Evolutionary conservation across 1,284 basidiomycete species (phyloP), one percentile per base, ranked within the genome.

Genomic region (Erythrobasidium hasegawianum): DNA sequence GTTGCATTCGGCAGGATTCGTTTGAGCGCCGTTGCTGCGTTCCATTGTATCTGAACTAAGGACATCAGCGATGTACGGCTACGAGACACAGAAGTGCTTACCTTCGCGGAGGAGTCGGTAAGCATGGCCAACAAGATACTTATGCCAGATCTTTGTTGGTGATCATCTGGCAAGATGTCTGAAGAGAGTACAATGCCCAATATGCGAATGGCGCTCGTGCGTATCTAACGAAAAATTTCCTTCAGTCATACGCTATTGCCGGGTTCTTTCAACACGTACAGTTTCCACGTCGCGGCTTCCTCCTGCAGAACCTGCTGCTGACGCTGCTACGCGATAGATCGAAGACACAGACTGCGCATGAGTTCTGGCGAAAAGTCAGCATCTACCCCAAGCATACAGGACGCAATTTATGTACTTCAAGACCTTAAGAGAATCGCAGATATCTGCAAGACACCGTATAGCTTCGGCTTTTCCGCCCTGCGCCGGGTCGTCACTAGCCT

Each of bases 31-130:
- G 50, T 53, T n/a, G 50, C 50, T 24, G 50, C 20, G 24, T 53
- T 53, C 50, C 50, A 53, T 24, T 53, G 50, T 10, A 53, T 53
- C 26, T 53, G n/a, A n/a, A n/a, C n/a, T n/a, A n/a, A n/a, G n/a
- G n/a, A n/a, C n/a, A n/a, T n/a, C n/a, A n/a, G n/a, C n/a, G n/a
- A n/a, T n/a, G n/a, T n/a, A n/a, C n/a, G n/a, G n/a, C n/a, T n/a
- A n/a, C n/a, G n/a, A n/a, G n/a, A n/a, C n/a, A n/a, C n/a, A n/a
- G n/a, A n/a, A n/a, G n/a, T n/a, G 22, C n/a, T 47, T n/a, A 47
- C 22, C 50, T 22, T 29, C 5, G 50, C 18, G 9, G 16, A 29
- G 26, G 50, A 16, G 20, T 53, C 50, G 3, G 5, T 8, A 8
- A 24, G 16, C 3, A 9, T 16, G 8, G 7, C 26, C 26, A 29